These are phyloP conservation scores for Oleoguttula mirabilis DNA, from an alignment of 495 filamentous ascomycete species.

Conservation along the genomic window DNA sequence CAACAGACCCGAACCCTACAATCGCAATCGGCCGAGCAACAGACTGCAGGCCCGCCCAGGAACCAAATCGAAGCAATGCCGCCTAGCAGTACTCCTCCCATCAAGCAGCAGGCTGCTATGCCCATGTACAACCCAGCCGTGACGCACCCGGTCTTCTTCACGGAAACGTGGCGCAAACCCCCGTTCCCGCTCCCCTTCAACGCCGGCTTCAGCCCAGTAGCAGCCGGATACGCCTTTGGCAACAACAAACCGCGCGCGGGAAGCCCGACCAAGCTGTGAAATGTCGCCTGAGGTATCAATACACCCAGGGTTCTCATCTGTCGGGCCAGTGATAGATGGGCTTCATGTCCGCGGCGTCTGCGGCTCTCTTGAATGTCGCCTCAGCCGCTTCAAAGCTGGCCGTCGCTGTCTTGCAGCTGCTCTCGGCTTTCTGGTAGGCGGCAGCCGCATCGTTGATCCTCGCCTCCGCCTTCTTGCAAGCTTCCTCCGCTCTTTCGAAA, in stretches of 20 bases:
- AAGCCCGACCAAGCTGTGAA: slow-evolving; percentile 7
- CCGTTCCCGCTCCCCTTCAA: slow-evolving; percentile 25
- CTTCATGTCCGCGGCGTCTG: neutral
- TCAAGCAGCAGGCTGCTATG: neutral
- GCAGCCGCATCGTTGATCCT: too few relatives aligned
- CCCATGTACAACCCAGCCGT: slow-evolving; percentile 26
- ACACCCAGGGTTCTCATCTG: too few relatives aligned
- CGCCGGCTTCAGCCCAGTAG: slow-evolving; percentile 17
- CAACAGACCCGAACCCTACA: slow-evolving; percentile 23
- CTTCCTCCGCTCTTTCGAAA: too few relatives aligned
- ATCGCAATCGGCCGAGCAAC: slow-evolving; percentile 3
- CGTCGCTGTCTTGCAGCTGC: neutral
- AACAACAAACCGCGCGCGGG: neutral
- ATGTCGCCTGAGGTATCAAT: too few relatives aligned
- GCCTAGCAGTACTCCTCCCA: slow-evolving; percentile 6
- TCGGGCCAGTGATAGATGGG: too few relatives aligned
- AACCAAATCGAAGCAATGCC: slow-evolving; percentile 31
- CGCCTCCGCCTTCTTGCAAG: too few relatives aligned
- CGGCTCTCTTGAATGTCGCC: neutral
- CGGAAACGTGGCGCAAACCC: slow-evolving; percentile 24
- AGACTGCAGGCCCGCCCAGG: slow-evolving; percentile 2
- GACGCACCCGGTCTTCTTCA: slow-evolving; percentile 34
- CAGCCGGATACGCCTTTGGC: slow-evolving; percentile 21
- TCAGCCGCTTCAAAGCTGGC: neutral
- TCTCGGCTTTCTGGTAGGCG: too few relatives aligned